These are phyloP conservation scores for Macadamia integrifolia DNA, from an alignment of 164 flowering plant species.

Conservation along the genomic window DNA sequence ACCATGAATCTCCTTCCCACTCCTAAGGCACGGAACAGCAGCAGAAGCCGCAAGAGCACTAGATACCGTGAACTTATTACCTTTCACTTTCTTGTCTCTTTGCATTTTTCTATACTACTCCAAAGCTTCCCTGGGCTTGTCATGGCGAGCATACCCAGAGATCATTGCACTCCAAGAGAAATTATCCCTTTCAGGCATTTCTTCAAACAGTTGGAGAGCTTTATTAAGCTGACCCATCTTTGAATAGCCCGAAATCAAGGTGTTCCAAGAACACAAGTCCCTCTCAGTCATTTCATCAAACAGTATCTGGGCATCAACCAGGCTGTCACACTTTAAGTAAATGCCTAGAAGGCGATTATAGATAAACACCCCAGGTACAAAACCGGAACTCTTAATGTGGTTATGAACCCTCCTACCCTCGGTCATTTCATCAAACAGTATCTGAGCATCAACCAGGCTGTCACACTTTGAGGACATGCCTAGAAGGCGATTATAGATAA, in stretches of 20 bases:
- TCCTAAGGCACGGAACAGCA: constrained; percentile 16
- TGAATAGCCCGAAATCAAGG: constrained; percentile 22
- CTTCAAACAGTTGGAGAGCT: constrained; percentile 20
- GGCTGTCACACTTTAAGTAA: constrained; percentile 17
- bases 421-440: constrained; percentile 23
- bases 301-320: constrained; percentile 13
- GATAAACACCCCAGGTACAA: constrained; percentile 15
- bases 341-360: constrained; percentile 19
- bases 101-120: constrained; percentile 22
- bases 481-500: constrained; percentile 19
- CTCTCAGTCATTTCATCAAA: constrained; percentile 27
- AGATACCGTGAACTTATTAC: constrained; percentile 25
- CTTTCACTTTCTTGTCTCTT: constrained; percentile 6
- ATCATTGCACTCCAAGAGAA: constrained; percentile 34
- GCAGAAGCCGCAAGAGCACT: constrained; percentile 27
- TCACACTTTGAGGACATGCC: constrained; percentile 18
- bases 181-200: constrained; percentile 27
- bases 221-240: constrained; percentile 20
- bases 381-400: constrained; percentile 15
- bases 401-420: constrained; percentile 20
- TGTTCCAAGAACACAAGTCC: constrained; percentile 34
- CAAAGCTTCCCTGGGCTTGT: constrained; percentile 20
- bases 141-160: constrained; percentile 27
- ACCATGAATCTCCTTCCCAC: constrained; percentile 29
- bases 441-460: constrained; percentile 15